Evolutionary conservation across 2,329 filamentous ascomycete species (phyloP).

Genomic region (Trichoderma sp.): DNA sequence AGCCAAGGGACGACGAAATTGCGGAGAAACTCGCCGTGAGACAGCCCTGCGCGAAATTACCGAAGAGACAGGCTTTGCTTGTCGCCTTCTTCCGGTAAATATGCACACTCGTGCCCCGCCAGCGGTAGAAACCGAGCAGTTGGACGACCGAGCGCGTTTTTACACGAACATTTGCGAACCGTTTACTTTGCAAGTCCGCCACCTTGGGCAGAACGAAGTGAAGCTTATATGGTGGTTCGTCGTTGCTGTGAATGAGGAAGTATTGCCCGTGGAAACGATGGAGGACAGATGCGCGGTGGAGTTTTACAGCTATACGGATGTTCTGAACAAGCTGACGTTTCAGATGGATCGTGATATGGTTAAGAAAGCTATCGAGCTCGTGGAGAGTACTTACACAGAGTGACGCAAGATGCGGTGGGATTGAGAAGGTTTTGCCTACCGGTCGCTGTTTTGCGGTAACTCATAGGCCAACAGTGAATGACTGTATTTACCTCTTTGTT

Average conservation of each 20-base stretch:
- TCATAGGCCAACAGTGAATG: neutral
- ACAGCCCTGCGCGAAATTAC: conserved; percentile 23
- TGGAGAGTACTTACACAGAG: neutral
- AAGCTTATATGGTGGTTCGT: neutral
- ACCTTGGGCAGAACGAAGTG: fast-evolving
- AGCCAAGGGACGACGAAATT: conserved; percentile 25
- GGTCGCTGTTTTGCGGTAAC: too few relatives aligned
- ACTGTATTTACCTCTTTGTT: neutral
- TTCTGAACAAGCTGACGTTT: neutral
- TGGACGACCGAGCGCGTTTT: neutral
- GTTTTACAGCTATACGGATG: neutral
- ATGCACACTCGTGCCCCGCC: neutral
- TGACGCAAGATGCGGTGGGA: neutral
- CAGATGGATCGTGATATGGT: neutral
- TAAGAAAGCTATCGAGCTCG: neutral
- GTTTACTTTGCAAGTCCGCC: neutral
- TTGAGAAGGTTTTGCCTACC: too few relatives aligned
- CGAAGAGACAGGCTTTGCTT: conserved; percentile 20
- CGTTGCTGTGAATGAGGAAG: neutral
- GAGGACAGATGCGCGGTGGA: neutral
- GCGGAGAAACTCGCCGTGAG: conserved; percentile 17
- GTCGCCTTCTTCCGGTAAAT: neutral
- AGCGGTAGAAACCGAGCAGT: neutral
- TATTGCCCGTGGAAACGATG: neutral
- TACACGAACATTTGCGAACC: neutral